Evolutionary conservation across 352 stramenopile species (phyloP), one percentile per base, ranked within the genome.

Genomic region (Thalassiosira sp.): DNA sequence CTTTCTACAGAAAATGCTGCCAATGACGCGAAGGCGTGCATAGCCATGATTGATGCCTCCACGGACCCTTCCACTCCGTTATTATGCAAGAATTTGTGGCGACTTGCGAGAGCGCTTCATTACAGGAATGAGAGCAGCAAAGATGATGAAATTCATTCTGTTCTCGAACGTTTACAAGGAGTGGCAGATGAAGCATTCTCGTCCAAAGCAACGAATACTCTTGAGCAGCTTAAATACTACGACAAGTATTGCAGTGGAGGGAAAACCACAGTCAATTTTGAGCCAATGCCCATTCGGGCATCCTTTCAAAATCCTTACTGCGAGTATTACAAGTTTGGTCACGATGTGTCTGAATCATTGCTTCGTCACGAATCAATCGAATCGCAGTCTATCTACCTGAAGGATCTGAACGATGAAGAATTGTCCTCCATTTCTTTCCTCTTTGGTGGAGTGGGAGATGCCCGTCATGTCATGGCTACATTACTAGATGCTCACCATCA

Each of bases 321-420:
- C 35, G 63, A 72, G n/a, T 72, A 72, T 46, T 72, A 67, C 18
- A 72, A 67, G 18, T 72, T 67, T 57, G 63, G 63, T 24, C 63
- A 72, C 40, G 63, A 72, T 27, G 35, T 42, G 25, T 65, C 49
- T 7, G 52, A 65, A 40, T 72, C 63, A 42, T 56, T 72, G 16
- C 35, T 72, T 18, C 16, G 13, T 43, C 54, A 48, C 22, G 18
- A 37, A 37, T 33, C 53, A 18, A 48, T 20, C 52, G 40, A 51
- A 28, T 18, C 64, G 5, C 27, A 73, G 45, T 73, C 64, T 22
- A 73, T 73, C 20, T 25, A 43, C 57, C 64, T 73, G 5, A 37
- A 64, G 27, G 52, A 73, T 27, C 28, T 73, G 51, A 27, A 68
- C 35, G 64, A 66, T n/a, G 64, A 73, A 13, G 64, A 73, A 42